Percentiles rank a stretch among this genome's conserved stretches.
Evolutionary conservation across 495 filamentous ascomycete species (phyloP).

Genomic region (Neurospora sp.): DNA sequence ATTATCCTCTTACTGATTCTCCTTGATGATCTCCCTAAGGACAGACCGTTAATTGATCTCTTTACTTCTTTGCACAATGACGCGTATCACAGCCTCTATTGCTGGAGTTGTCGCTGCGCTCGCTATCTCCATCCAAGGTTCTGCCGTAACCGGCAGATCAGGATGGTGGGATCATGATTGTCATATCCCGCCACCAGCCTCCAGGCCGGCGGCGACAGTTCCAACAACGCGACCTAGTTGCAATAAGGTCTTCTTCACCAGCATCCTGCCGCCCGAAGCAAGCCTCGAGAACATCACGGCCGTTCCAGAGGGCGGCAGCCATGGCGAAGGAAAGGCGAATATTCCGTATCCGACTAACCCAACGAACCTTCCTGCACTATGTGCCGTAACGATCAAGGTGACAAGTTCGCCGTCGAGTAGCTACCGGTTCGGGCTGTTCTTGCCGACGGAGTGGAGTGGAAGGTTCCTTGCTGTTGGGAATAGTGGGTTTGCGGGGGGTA

Average conservation of each 20-base stretch:
- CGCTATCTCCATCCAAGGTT: neutral
- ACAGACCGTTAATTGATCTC: neutral
- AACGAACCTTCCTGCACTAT: slow-evolving; percentile 37
- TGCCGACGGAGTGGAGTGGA: slow-evolving; percentile 39
- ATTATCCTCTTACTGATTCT: neutral
- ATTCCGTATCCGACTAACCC: slow-evolving; percentile 35
- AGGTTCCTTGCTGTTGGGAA: slow-evolving; percentile 35
- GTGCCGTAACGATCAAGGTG: slow-evolving; percentile 39
- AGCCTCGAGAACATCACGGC: slow-evolving; percentile 22
- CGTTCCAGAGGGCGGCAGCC: slow-evolving; percentile 23
- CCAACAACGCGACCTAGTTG: slow-evolving; percentile 9
- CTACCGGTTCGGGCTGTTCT: slow-evolving; percentile 41
- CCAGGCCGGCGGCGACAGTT: neutral
- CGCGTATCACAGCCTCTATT: neutral
- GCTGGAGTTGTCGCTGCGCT: neutral
- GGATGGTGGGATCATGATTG: neutral
- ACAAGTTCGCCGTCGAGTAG: slow-evolving; percentile 29
- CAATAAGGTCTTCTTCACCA: slow-evolving; percentile 12
- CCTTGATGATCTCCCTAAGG: neutral
- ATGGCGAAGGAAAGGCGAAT: slow-evolving; percentile 28
- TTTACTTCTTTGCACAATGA: neutral
- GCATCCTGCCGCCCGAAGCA: slow-evolving; percentile 16
- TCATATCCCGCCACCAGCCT: neutral
- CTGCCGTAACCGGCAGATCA: neutral
- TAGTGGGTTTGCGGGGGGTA: slow-evolving; percentile 37